Conservation (phyloP, 1,139 yeast species). For the Kazachstania sp. region DNA sequence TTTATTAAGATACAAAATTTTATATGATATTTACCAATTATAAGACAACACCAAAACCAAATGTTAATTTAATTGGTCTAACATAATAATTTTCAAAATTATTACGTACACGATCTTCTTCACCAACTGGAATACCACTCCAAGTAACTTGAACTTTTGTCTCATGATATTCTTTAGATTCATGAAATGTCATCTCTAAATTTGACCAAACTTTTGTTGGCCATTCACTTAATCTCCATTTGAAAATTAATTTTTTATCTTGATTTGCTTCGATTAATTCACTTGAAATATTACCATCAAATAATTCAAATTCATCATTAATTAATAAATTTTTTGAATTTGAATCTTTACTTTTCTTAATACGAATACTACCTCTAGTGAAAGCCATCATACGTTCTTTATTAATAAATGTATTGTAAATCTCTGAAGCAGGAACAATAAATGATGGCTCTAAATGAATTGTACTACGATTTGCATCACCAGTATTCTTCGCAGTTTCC, state of each 20-base stretch:
- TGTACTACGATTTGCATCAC: conserved; percentile 54
- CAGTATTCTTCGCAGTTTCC: conserved; percentile 13
- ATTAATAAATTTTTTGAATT: conserved; percentile 30
- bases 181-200: conserved; percentile 52
- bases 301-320: conserved; percentile 59
- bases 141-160: conserved; percentile 73
- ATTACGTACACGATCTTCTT: conserved; percentile 77
- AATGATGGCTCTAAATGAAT: conserved; percentile 72
- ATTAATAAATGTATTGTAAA: conserved; percentile 68
- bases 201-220: conserved; percentile 70
- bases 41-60: conserved; percentile 86
- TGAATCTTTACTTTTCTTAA: conserved; percentile 8
- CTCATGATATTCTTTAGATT: conserved; percentile 64
- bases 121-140: conserved; percentile 94
- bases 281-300: conserved; percentile 86
- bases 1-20: no score
- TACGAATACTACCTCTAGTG: conserved; percentile 56
- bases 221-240: conserved; percentile 91
- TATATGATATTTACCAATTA: no score
- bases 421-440: conserved; percentile 79
- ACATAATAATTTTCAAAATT: conserved; percentile 88
- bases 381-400: conserved; percentile 77
- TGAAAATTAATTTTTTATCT: conserved; percentile 49
- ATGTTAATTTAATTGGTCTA: conserved; percentile 77
- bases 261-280: conserved; percentile 52